Conservation (phyloP, 805 yeast genomes). For the Tetrapisispora fleetii region DNA sequence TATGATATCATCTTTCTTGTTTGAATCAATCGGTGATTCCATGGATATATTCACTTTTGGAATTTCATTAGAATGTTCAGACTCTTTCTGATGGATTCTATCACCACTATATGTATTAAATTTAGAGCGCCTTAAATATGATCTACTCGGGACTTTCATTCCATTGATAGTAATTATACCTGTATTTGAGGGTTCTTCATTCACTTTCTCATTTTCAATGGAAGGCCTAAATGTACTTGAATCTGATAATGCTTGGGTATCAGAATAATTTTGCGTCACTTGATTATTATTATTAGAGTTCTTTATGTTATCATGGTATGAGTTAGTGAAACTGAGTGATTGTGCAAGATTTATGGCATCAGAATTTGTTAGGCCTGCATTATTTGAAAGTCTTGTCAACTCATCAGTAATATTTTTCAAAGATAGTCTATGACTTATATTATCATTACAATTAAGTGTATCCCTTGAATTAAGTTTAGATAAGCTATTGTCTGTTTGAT, state of each 20-base stretch:
- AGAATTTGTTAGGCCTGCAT: conserved; percentile 68
- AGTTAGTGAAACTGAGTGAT: conserved; percentile 60
- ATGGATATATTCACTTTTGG: not conserved
- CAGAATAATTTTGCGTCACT: conserved; percentile 3
- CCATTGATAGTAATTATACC: conserved; percentile 24
- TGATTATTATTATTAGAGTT: not conserved
- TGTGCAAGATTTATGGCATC: conserved; percentile 81
- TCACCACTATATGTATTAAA: conserved; percentile 43
- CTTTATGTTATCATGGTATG: conserved; percentile 26
- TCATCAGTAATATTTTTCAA: conserved; percentile 65
- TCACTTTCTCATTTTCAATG: not conserved
- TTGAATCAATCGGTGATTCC: not conserved
- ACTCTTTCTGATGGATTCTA: not conserved
- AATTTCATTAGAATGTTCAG: not conserved
- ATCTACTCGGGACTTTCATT: conserved; percentile 24
- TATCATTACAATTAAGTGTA: conserved; percentile 3
- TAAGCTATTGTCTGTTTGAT: not conserved
- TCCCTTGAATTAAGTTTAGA: conserved; percentile 1
- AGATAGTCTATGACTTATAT: conserved; percentile 36
- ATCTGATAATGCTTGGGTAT: not conserved
- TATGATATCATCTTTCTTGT: too few relatives aligned
- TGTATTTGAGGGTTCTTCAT: conserved; percentile 9
- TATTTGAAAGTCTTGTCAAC: conserved; percentile 58
- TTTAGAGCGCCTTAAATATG: conserved; percentile 35
- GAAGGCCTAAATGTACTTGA: too few relatives aligned